These are phyloP conservation scores for Cordia subcordata DNA, from an alignment of 257 asterid genomes.

Conservation along the genomic window DNA sequence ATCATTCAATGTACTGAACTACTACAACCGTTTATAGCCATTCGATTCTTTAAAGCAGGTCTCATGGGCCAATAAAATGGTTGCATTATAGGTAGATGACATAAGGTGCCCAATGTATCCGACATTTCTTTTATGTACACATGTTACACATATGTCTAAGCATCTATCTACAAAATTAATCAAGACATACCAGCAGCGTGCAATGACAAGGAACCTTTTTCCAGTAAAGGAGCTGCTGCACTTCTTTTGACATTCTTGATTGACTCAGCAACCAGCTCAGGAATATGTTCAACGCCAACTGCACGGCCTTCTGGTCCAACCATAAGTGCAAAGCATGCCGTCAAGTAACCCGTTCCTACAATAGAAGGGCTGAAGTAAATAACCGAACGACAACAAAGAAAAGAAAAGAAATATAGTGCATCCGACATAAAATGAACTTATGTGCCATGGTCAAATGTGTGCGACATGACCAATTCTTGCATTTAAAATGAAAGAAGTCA, in stretches of 20 bases:
- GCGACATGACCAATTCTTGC: too few species aligned
- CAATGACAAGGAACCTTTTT: conserved; percentile 69
- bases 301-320: conserved; percentile 87
- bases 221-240: conserved; percentile 68
- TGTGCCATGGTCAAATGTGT: too few species aligned
- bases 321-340: conserved; percentile 92
- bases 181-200: conserved; percentile 68
- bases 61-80: too few species aligned
- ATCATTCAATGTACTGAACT: neutral
- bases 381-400: too few species aligned
- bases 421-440: too few species aligned
- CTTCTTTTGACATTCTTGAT: conserved; percentile 59
- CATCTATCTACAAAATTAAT: neutral
- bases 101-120: too few species aligned
- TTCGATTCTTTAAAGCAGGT: too few species aligned
- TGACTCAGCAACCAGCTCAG: conserved; percentile 72
- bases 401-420: too few species aligned
- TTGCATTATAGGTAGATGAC: too few species aligned
- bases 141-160: neutral
- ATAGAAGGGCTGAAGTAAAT: neutral
- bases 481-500: too few species aligned
- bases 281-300: conserved; percentile 94
- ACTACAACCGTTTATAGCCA: neutral
- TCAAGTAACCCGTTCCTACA: conserved; percentile 91
- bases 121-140: neutral